These are phyloP conservation scores for Melampsora americana DNA, from an alignment of 1,284 basidiomycete species.

Conservation along the genomic window DNA sequence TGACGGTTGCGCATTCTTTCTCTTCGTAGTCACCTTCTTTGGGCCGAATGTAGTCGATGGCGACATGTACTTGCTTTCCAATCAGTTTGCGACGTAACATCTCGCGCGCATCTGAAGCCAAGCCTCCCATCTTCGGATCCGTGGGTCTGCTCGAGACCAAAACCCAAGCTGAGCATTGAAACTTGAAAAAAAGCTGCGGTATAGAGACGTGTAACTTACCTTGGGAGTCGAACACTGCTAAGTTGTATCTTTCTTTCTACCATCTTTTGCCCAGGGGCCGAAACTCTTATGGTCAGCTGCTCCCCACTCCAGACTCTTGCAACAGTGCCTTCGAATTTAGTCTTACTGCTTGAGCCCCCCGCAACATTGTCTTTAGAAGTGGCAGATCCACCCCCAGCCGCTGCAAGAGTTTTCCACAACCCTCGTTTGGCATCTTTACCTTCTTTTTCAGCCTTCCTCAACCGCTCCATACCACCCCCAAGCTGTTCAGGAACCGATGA, in stretches of 20 bases:
- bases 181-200: slow-evolving; percentile 28
- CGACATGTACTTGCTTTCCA: slow-evolving; percentile 78
- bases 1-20: slow-evolving; percentile 69
- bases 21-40: slow-evolving; percentile 89
- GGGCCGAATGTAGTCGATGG: slow-evolving; percentile 84
- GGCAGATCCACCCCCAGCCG: slow-evolving; percentile 46
- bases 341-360: slow-evolving; percentile 24
- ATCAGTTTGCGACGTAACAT: slow-evolving; percentile 85
- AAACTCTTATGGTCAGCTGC: slow-evolving; percentile 68
- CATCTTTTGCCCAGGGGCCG: slow-evolving; percentile 63
- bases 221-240: slow-evolving; percentile 36
- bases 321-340: slow-evolving; percentile 74
- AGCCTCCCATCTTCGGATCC: slow-evolving; percentile 82
- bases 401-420: slow-evolving; percentile 67
- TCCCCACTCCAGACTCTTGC: slow-evolving; percentile 87
- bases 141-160: slow-evolving; percentile 59
- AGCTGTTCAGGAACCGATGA: slow-evolving; percentile 57
- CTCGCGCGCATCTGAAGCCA: slow-evolving; percentile 84
- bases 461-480: slow-evolving; percentile 65
- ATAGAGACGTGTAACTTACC: not conserved
- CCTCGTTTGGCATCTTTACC: slow-evolving; percentile 36
- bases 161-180: slow-evolving; percentile 51
- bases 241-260: slow-evolving; percentile 77
- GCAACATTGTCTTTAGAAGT: not conserved
- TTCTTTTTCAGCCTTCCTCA: slow-evolving; percentile 75